A percentile compares a stretch with the other conserved stretches of the same genome.
These are phyloP conservation scores for Agarophyton chilense DNA, from an alignment of 23 red algal species.

Conservation along the genomic window DNA sequence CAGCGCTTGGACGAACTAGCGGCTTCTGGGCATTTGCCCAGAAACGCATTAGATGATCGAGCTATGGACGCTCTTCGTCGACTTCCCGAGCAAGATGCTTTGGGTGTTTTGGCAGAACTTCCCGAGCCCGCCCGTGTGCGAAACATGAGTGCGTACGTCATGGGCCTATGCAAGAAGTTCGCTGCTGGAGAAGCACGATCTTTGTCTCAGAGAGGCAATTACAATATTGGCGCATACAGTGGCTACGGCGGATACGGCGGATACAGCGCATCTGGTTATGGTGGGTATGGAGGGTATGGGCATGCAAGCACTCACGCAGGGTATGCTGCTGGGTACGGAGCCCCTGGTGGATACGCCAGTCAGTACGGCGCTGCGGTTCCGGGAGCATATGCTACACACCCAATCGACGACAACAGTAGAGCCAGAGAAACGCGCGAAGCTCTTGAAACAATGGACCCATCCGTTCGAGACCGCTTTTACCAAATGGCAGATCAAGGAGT, in stretches of 20 bases:
- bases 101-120: conserved; percentile 70
- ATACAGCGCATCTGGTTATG: conserved; percentile 7
- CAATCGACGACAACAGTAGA: conserved; percentile 10
- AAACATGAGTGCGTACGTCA: conserved; percentile 81
- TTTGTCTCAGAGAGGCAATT: conserved; percentile 22
- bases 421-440: conserved; percentile 52
- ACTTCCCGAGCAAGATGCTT: conserved; percentile 62
- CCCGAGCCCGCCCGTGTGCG: conserved; percentile 75
- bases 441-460: conserved; percentile 54
- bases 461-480: conserved; percentile 74
- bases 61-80: conserved; percentile 69
- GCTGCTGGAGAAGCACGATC: conserved; percentile 62
- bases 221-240: conserved; percentile 35
- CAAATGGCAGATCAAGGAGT: conserved; percentile 67
- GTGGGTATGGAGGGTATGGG: conserved; percentile 42
- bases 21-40: conserved; percentile 18
- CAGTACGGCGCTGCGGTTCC: conserved; percentile 22
- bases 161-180: conserved; percentile 82
- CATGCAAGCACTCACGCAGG: background rate
- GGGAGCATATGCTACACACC: conserved; percentile 28
- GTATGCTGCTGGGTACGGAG: conserved; percentile 19
- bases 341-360: background rate
- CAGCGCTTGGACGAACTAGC: conserved; percentile 68
- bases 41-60: conserved; percentile 65
- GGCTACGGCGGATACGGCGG: conserved; percentile 42